Conservation (phyloP, 2,329 filamentous ascomycete species). For the Cadophora sp. region DNA sequence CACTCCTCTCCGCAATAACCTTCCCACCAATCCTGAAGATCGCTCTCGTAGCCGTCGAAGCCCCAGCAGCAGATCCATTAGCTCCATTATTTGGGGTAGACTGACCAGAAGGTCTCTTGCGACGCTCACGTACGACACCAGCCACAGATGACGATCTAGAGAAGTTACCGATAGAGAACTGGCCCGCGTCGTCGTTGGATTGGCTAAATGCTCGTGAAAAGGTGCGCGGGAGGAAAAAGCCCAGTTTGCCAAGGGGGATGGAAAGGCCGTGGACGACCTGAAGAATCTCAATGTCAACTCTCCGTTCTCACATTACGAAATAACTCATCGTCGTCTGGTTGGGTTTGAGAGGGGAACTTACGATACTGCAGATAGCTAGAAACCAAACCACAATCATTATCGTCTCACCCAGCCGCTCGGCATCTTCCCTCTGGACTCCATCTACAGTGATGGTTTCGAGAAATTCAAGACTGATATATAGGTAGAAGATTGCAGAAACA, state of each 20-base stretch:
- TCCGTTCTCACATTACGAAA: neutral
- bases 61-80: slow-evolving; percentile 10
- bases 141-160: slow-evolving; percentile 15
- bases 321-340: neutral
- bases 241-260: slow-evolving; percentile 76
- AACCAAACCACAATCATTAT: slow-evolving; percentile 85
- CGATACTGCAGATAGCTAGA: slow-evolving; percentile 80
- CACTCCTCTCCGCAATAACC: slow-evolving; percentile 31
- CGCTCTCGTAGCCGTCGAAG: slow-evolving; percentile 35
- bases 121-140: slow-evolving; percentile 36
- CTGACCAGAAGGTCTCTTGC: slow-evolving; percentile 27
- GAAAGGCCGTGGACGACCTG: slow-evolving; percentile 82
- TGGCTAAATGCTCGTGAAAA: slow-evolving; percentile 53
- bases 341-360: slow-evolving; percentile 51
- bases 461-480: slow-evolving; percentile 83
- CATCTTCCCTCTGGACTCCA: slow-evolving; percentile 68
- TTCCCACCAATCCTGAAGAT: slow-evolving; percentile 52
- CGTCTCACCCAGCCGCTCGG: slow-evolving; percentile 67
- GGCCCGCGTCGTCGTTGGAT: slow-evolving; percentile 28
- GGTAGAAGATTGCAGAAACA: slow-evolving; percentile 88
- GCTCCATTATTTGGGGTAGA: slow-evolving; percentile 23
- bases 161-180: slow-evolving; percentile 31
- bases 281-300: neutral
- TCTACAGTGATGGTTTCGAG: slow-evolving; percentile 64
- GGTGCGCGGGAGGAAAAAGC: slow-evolving; percentile 65